Evolutionary conservation across 345 rosid species (phyloP), one percentile per base, ranked within the genome.

Genomic region (Acer yangbiense): DNA sequence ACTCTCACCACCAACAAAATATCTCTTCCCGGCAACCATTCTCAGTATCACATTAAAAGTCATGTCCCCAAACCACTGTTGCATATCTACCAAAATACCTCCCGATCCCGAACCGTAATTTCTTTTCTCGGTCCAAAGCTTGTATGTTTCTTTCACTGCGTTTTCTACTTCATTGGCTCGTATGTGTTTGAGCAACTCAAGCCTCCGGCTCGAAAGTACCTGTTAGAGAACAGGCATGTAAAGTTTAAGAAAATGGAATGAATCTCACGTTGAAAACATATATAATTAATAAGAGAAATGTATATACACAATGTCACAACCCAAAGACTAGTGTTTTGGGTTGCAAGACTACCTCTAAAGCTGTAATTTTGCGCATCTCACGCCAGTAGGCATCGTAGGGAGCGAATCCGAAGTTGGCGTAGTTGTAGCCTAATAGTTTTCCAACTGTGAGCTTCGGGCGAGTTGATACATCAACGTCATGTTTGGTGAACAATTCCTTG

Each of bases 321-420:
- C 4, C 35, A 32, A 32, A 32, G 5, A 32, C 35, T 3, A 32
- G 35, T 32, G 6, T 35, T 35, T 35, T 35, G 39, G 39, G 4
- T 35, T 4, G 6, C 5, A 35, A 35, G 39, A 35, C 39, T 35
- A 35, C 63, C 72, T 85, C 83, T 0, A 54, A 21, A 7, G 18
- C 46, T 0, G 81, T 23, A 7, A 86, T 77, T 29, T 89, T 89
- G 20, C 90, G 78, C 76, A 83, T 69, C 27, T 87, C 85, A 14
- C 88, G 84, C 92, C 92, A 89, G 74, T 80, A 86, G 3, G 79
- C 43, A 12, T 79, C 63, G 6, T 76, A 52, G n/a, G 89, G 88
- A 43, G 79, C 35, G 65, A 88, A 84, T 9, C 65, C 72, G 60
- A 86, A 72, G 62, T 76, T 71, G 52, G 81, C 81, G 27, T 74